Conservation (phyloP, 2,329 filamentous ascomycete species). For the Aspergillus sp. region DNA sequence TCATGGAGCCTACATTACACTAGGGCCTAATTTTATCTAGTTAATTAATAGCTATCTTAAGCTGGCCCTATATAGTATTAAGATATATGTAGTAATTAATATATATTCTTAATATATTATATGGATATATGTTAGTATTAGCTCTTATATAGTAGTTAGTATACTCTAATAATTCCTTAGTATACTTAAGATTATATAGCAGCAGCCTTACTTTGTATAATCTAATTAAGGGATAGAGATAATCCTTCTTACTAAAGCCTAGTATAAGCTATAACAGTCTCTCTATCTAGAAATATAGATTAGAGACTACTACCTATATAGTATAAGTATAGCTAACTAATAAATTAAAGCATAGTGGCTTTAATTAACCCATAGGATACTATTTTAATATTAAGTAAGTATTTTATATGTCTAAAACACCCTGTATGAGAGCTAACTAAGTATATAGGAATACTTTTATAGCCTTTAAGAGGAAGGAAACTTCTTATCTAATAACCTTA, state of each 20-base stretch:
- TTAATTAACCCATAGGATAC: too few species aligned
- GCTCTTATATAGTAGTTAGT: slow-evolving; percentile 18
- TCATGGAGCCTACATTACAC: slow-evolving; percentile 18
- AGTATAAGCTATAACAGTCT: slow-evolving; percentile 13
- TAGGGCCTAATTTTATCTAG: slow-evolving; percentile 27
- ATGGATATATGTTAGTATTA: slow-evolving; percentile 25
- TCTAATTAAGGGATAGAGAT: slow-evolving; percentile 16
- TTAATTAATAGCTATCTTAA: slow-evolving; percentile 29
- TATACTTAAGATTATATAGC: slow-evolving; percentile 7
- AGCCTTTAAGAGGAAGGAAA: too few species aligned
- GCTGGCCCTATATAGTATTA: slow-evolving; percentile 22
- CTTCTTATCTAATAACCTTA: too few species aligned
- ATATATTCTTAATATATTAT: slow-evolving; percentile 28
- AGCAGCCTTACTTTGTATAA: slow-evolving; percentile 17
- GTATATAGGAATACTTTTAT: too few species aligned
- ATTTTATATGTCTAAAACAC: too few species aligned
- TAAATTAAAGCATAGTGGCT: too few species aligned
- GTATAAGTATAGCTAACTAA: too few species aligned
- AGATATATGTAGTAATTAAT: too few species aligned
- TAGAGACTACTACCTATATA: slow-evolving; percentile 18
- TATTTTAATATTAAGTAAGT: too few species aligned
- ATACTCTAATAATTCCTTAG: slow-evolving; percentile 25
- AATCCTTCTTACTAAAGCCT: slow-evolving; percentile 16
- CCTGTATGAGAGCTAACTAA: too few species aligned
- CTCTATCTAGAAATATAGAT: slow-evolving; percentile 10